These are phyloP conservation scores for Corymbia calophylla DNA, from an alignment of 441 rosid species.

Conservation along the genomic window DNA sequence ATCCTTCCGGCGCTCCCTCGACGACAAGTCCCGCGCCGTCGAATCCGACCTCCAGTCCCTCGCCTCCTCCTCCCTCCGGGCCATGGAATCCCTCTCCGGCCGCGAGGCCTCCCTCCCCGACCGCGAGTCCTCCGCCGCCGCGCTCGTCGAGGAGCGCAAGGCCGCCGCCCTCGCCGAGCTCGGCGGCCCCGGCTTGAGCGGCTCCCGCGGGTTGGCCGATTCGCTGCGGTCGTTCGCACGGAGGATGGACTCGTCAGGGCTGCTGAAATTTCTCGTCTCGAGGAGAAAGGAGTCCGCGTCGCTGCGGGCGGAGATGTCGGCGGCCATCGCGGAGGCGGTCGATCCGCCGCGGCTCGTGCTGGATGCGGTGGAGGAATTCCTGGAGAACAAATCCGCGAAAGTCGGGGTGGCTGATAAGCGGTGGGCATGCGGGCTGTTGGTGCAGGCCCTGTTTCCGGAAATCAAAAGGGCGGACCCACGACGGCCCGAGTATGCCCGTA, in stretches of 20 bases:
- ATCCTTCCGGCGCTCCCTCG: conserved; percentile 27
- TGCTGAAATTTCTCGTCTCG: conserved; percentile 26
- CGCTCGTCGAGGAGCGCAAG: conserved; percentile 16
- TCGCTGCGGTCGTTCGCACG: conserved; percentile 24
- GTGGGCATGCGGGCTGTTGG: conserved; percentile 52
- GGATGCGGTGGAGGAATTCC: conserved; percentile 52
- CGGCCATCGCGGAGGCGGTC: conserved; percentile 35
- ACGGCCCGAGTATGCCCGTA: conserved; percentile 24
- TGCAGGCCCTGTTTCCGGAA: conserved; percentile 48
- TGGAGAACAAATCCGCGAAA: conserved; percentile 24
- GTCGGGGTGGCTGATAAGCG: conserved; percentile 49
- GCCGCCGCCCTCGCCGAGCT: conserved; percentile 29
- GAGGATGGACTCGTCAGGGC: conserved; percentile 35
- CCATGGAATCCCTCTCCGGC: conserved; percentile 22
- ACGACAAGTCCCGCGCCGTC: conserved; percentile 25
- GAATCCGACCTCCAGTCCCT: conserved; percentile 31
- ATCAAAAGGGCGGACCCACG: background rate
- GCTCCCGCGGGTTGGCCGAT: conserved; percentile 14
- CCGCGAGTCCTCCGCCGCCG: conserved; percentile 30
- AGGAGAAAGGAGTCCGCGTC: conserved; percentile 46
- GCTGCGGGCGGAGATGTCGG: conserved; percentile 32
- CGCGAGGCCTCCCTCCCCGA: conserved; percentile 33
- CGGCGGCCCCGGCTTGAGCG: background rate
- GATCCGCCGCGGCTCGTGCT: conserved; percentile 39
- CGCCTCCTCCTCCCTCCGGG: conserved; percentile 12